Evolutionary conservation across 257 asterid genomes (phyloP).

Genomic region (Solanum verrucosum): DNA sequence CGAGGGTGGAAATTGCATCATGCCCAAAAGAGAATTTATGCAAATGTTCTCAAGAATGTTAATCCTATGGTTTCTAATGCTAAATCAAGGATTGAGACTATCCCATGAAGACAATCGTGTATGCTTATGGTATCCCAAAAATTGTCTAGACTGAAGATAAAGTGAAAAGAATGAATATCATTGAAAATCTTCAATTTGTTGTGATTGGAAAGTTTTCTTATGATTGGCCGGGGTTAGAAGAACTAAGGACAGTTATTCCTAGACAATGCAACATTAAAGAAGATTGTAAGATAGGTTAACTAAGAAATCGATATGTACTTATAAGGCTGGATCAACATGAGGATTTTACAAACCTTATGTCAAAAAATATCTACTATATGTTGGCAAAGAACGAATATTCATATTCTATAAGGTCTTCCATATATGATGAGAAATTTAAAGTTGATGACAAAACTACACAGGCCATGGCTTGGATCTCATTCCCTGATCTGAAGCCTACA

Average conservation of each 20-base stretch:
- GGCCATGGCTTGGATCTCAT: not conserved
- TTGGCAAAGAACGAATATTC: not conserved
- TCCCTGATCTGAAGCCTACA: not conserved
- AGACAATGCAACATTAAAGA: not conserved
- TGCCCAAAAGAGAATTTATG: too few species aligned
- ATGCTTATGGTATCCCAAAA: not conserved
- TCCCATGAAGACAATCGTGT: not conserved
- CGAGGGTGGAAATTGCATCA: too few species aligned
- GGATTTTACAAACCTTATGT: not conserved
- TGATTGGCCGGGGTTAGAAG: not conserved
- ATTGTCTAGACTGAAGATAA: not conserved
- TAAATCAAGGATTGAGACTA: too few species aligned
- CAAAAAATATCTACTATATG: not conserved
- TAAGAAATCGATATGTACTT: not conserved
- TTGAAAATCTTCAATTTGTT: not conserved
- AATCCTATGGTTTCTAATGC: too few species aligned
- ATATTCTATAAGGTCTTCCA: not conserved
- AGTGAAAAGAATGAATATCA: not conserved
- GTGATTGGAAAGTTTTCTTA: not conserved
- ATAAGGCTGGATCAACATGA: not conserved
- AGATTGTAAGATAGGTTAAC: not conserved
- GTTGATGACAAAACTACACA: not conserved
- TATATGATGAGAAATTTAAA: not conserved
- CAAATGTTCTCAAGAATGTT: too few species aligned
- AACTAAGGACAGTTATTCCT: not conserved